These are phyloP conservation scores for Rugonectria rugulosa DNA, from an alignment of 2,329 filamentous ascomycete species.

Conservation along the genomic window DNA sequence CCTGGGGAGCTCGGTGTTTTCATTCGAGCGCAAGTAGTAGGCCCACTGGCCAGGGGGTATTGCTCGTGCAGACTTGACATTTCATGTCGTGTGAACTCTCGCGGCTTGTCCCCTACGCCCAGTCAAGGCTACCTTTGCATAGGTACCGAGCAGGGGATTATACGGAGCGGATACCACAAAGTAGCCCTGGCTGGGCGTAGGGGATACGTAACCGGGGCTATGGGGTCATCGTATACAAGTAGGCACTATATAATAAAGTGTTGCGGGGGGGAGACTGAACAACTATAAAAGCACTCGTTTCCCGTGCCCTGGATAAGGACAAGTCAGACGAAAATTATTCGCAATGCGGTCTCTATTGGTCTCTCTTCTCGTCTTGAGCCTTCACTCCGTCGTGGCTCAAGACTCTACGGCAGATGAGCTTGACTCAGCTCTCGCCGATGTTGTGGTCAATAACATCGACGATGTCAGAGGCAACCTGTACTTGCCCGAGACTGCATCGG, in stretches of 20 bases:
- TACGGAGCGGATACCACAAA: too few species aligned
- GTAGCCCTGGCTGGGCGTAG: too few species aligned
- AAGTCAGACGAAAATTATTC: too few species aligned
- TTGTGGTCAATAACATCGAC: conserved; percentile 44
- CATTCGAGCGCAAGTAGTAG: conserved; percentile 20
- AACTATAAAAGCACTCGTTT: neutral
- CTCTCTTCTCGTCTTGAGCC: neutral
- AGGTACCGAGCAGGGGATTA: too few species aligned
- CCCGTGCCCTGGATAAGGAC: neutral
- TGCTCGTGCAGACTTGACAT: neutral
- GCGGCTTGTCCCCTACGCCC: too few species aligned
- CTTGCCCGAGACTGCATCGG: conserved; percentile 40
- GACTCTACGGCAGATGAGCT: neutral
- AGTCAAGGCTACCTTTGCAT: too few species aligned
- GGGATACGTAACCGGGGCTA: too few species aligned
- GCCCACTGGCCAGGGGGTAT: conserved; percentile 8
- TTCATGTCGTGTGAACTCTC: too few species aligned
- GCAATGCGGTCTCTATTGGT: neutral
- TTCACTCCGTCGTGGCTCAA: conserved; percentile 5
- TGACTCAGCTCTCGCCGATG: conserved; percentile 17
- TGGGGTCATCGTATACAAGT: too few species aligned
- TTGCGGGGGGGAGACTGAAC: neutral
- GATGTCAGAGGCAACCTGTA: conserved; percentile 49
- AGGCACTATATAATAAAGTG: too few species aligned
- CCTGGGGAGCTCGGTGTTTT: neutral